These are phyloP conservation scores for Crataegus laevigata DNA, from an alignment of 306 rosid species.

Conservation along the genomic window DNA sequence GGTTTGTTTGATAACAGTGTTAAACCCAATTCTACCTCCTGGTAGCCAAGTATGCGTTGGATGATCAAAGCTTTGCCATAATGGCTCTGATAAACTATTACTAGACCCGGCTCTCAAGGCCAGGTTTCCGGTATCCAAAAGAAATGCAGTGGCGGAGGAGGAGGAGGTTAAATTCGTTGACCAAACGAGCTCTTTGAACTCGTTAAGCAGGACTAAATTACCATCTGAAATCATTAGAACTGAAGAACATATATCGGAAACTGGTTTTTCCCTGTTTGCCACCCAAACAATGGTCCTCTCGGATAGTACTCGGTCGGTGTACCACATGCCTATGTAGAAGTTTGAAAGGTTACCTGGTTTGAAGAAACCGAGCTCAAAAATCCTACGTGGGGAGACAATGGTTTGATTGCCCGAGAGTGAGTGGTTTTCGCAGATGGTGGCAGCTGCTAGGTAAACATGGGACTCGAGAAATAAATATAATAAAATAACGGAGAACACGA, in stretches of 20 bases:
- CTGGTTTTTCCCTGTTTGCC: slow-evolving; percentile 35
- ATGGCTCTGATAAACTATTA: not conserved
- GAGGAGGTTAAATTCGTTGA: slow-evolving; percentile 16
- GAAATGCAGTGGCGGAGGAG: not conserved
- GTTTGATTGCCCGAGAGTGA: slow-evolving; percentile 23
- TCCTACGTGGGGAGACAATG: slow-evolving; percentile 9
- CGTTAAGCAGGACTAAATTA: slow-evolving; percentile 22
- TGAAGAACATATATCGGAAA: slow-evolving; percentile 20
- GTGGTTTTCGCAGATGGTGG: slow-evolving; percentile 17
- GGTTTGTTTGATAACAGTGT: not conserved
- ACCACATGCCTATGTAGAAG: slow-evolving; percentile 37
- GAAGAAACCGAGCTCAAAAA: slow-evolving; percentile 33
- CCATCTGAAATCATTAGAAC: slow-evolving; percentile 17
- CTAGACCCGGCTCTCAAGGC: slow-evolving; percentile 5
- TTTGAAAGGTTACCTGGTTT: slow-evolving; percentile 20
- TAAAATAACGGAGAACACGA: too few species aligned
- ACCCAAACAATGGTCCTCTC: slow-evolving; percentile 13
- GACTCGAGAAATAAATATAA: too few species aligned
- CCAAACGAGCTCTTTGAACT: slow-evolving; percentile 12
- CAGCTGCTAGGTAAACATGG: slow-evolving; percentile 13
- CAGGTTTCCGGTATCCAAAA: slow-evolving; percentile 23
- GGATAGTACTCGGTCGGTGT: not conserved
- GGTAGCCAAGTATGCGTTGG: slow-evolving; percentile 35
- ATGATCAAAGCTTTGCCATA: slow-evolving; percentile 38
- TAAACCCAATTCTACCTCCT: slow-evolving; percentile 18